Percentiles rank a stretch among this genome's conserved stretches.
Evolutionary conservation across 768 basidiomycete genomes (phyloP).

Genomic region (Mycena venus): DNA sequence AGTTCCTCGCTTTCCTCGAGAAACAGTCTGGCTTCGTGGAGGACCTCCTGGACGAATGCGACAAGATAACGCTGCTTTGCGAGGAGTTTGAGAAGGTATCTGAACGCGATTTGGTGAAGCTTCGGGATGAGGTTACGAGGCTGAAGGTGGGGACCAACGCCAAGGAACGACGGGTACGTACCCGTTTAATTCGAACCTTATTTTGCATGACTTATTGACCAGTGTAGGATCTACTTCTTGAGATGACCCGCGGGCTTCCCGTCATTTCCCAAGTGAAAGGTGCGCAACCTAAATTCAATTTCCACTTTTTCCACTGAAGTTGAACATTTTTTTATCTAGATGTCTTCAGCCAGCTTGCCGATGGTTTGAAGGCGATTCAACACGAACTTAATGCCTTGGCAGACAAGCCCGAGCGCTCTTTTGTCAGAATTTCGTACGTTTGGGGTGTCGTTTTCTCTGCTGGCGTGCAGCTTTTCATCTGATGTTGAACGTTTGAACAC

Average conservation of each 20-base stretch:
- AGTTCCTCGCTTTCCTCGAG: conserved; percentile 1
- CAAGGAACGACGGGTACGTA: conserved; percentile 23
- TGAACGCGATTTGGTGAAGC: conserved; percentile 18
- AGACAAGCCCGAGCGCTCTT: neutral
- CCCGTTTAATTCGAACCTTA: neutral
- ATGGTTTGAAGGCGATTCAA: conserved; percentile 8
- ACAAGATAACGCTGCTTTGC: neutral
- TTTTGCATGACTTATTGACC: neutral
- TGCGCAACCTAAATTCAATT: neutral
- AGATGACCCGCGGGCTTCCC: conserved; percentile 8
- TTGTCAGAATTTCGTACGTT: neutral
- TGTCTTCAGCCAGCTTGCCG: neutral
- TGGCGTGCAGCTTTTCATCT: conserved; percentile 5
- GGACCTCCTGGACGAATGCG: conserved; percentile 18
- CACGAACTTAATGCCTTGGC: neutral
- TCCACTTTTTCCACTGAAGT: neutral
- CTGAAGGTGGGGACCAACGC: conserved; percentile 26
- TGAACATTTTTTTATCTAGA: neutral
- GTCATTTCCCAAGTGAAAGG: conserved; percentile 13
- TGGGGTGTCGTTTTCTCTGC: neutral
- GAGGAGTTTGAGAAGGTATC: conserved; percentile 10
- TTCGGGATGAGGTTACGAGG: conserved; percentile 21
- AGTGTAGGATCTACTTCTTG: conserved; percentile 16
- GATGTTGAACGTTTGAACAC: neutral
- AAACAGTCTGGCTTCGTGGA: neutral